Conservation (phyloP, 257 asterid species). For the Scutellaria baicalensis region DNA sequence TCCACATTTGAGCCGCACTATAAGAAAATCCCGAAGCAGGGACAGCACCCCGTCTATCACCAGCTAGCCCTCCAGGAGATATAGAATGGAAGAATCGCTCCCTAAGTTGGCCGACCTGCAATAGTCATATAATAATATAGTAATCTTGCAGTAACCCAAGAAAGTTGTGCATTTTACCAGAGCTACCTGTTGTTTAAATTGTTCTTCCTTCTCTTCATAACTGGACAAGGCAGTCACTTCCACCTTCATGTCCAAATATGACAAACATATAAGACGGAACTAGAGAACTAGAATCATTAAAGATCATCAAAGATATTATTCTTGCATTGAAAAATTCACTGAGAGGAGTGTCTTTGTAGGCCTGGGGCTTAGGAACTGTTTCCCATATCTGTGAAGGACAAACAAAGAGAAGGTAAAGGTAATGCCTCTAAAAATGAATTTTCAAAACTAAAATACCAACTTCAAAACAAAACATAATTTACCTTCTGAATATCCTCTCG, state of each 20-base stretch:
- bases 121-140: background rate
- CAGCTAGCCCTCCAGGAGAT: slow-evolving; percentile 56
- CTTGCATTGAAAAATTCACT: slow-evolving; percentile 92
- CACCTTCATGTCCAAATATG: slow-evolving; percentile 38
- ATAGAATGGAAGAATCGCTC: slow-evolving; percentile 42
- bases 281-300: background rate
- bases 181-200: slow-evolving; percentile 40
- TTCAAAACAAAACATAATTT: background rate
- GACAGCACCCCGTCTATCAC: slow-evolving; percentile 48
- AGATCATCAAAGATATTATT: background rate
- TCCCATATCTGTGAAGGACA: slow-evolving; percentile 61
- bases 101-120: slow-evolving; percentile 48
- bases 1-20: slow-evolving; percentile 46
- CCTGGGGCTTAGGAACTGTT: slow-evolving; percentile 73
- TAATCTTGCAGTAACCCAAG: background rate
- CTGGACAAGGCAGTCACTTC: slow-evolving; percentile 47
- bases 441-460: background rate
- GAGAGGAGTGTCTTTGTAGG: slow-evolving; percentile 61
- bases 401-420: background rate
- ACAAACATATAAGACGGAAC: slow-evolving; percentile 5
- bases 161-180: slow-evolving; percentile 3
- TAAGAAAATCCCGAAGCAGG: slow-evolving; percentile 54
- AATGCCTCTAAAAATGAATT: background rate
- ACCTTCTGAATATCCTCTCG: slow-evolving; percentile 92
- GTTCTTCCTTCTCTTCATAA: slow-evolving; percentile 49